Base-by-base conservation (phyloP, 2,329 filamentous ascomycete species). In the Aspergillus phoenicis region DNA sequence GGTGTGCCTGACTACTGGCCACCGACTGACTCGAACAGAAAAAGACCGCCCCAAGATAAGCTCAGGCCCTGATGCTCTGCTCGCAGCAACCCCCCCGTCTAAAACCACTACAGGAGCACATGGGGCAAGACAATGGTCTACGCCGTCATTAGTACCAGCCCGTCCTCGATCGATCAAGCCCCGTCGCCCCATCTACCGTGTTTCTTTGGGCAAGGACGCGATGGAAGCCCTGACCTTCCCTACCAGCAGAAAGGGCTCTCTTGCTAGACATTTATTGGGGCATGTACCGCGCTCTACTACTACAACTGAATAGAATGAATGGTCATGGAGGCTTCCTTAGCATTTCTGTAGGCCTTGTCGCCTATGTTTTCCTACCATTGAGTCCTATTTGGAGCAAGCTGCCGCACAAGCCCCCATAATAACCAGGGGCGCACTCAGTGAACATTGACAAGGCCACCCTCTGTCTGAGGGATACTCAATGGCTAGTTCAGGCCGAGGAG, bases 1-100 rank as follows among this genome's bases (percentile, higher is more conserved):
- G 17, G 41, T 45, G 41, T 45, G 51, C 58, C 57, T 58, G 62
- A 64, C 48, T 52, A 24, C 60, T 60, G 49, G 54, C 47, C 13
- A 58, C 13, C 1, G 20, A 57, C 52, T 45, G 52, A 41, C 39
- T 55, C 24, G 52, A 57, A 26, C 54, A 53, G 24, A 11, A 38
- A 38, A 28, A 24, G 43, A 52, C 30, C 58, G 28, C 45, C 48
- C 17, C 56, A 22, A 43, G 39, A 55, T 55, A 43, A 43, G 26
- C 33, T n/a, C 26, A 49, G 22, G 22, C 15, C 24, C 22, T 28
- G 47, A 10, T 15, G 28, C 26, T 8, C 47, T 51, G 15, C 26
- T 51, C 47, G 10, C 47, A 33, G 47, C 47, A 17, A 49, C 24
- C 41, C 20, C 20, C 20, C 20, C 20, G 20, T 20, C 20, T 20